These are phyloP conservation scores for Thoreauomyces humboldtii DNA, from an alignment of 192 early-diverging fungal genomes.

Conservation along the genomic window DNA sequence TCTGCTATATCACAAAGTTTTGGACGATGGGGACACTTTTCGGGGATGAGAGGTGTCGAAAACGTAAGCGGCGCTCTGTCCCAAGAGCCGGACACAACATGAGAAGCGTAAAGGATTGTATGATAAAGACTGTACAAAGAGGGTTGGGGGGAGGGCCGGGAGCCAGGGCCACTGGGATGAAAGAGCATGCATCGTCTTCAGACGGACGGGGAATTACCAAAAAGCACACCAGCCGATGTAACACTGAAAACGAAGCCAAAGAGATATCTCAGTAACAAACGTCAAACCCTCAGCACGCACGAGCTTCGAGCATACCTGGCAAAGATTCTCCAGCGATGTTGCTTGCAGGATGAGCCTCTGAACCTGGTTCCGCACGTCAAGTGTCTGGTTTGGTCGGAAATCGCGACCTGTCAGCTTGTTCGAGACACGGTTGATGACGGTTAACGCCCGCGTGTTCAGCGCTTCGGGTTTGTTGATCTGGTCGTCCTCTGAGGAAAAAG, in stretches of 20 bases:
- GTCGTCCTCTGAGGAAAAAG: conserved; percentile 40
- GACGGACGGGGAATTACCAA: no score
- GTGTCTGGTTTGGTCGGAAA: conserved; percentile 74
- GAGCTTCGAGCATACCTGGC: conserved; percentile 52
- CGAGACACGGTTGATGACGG: conserved; percentile 82
- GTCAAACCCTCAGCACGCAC: neutral
- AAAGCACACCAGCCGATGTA: conserved; percentile 48
- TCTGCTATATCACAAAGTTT: no score
- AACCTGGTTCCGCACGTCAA: conserved; percentile 84
- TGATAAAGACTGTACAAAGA: neutral
- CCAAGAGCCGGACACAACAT: no score
- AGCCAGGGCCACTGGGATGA: neutral
- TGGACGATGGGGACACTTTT: no score
- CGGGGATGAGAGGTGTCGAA: no score
- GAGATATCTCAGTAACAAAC: conserved; percentile 59
- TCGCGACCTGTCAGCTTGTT: conserved; percentile 93
- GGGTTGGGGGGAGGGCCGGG: neutral
- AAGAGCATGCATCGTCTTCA: neutral
- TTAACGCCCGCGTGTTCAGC: conserved; percentile 75
- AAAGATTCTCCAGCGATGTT: conserved; percentile 84
- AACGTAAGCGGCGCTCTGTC: no score
- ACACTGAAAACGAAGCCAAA: conserved; percentile 23
- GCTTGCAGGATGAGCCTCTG: conserved; percentile 87
- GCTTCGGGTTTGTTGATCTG: conserved; percentile 55
- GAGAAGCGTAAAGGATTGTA: neutral